A percentile compares a stretch with the other conserved stretches of the same genome.
Evolutionary conservation across 1,284 basidiomycete genomes (phyloP).

Genomic region (Bjerkandera adusta): DNA sequence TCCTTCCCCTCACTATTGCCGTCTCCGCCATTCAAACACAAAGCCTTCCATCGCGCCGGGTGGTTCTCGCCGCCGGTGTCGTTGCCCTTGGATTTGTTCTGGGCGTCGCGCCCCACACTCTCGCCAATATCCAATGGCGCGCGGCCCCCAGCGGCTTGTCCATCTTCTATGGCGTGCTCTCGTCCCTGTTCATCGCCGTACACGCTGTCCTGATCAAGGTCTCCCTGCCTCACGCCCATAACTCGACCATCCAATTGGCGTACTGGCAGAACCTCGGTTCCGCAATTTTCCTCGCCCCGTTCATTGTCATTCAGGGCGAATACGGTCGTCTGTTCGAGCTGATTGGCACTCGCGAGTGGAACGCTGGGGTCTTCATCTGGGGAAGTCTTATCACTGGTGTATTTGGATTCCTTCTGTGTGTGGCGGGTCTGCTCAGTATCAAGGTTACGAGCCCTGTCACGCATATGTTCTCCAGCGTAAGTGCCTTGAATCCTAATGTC

Average conservation of each 20-base stretch:
- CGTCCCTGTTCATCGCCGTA: conserved; percentile 69
- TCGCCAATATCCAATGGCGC: conserved; percentile 22
- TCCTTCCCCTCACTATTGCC: conserved; percentile 72
- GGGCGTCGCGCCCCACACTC: conserved; percentile 51
- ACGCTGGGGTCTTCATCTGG: conserved; percentile 54
- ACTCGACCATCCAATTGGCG: conserved; percentile 68
- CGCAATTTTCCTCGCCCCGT: conserved; percentile 58
- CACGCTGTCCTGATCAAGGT: conserved; percentile 74
- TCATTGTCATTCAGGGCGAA: conserved; percentile 59
- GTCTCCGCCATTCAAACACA: conserved; percentile 54
- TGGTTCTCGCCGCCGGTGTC: conserved; percentile 50
- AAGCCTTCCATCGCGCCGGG: conserved; percentile 43
- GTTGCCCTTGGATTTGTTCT: conserved; percentile 66
- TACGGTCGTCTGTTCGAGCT: conserved; percentile 38
- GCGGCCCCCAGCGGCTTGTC: conserved; percentile 51
- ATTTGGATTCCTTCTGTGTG: conserved; percentile 72
- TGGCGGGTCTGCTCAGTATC: conserved; percentile 69
- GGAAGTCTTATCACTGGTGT: conserved; percentile 64
- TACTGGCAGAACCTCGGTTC: conserved; percentile 77
- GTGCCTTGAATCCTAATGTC: conserved; percentile 27
- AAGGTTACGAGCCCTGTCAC: conserved; percentile 73
- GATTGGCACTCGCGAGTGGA: conserved; percentile 40
- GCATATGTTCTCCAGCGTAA: conserved; percentile 74
- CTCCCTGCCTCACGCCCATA: conserved; percentile 62
- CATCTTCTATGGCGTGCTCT: conserved; percentile 66